phyloP scores from a whole-genome alignment of 2,329 filamentous ascomycete genomes.

The Rasamsonia emersonii region DNA sequence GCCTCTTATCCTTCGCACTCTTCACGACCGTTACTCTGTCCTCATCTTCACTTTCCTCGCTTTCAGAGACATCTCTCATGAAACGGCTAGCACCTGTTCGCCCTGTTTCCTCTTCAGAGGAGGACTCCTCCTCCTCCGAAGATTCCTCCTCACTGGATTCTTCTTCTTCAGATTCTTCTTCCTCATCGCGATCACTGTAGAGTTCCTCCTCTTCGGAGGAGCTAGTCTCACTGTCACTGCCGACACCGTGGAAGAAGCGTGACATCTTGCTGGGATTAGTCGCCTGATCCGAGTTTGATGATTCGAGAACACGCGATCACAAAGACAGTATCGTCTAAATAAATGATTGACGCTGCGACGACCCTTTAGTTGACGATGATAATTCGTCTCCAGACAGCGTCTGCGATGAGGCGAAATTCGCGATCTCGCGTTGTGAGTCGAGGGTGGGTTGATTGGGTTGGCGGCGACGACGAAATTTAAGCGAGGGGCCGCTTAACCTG shows the following conservation, averaged over 20 bases:
- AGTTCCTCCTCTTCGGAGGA: constrained; percentile 91
- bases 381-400: constrained; percentile 1
- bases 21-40: constrained; percentile 81
- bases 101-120: constrained; percentile 50
- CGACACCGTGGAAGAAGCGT: constrained; percentile 93
- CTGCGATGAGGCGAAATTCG: constrained; percentile 17
- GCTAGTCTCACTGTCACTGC: constrained; percentile 92
- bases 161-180: constrained; percentile 49
- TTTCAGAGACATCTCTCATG: constrained; percentile 69
- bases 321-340: no score
- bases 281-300: constrained; percentile 10
- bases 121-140: constrained; percentile 46
- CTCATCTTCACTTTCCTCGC: constrained; percentile 75
- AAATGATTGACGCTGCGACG: no score
- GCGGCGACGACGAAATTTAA: constrained; percentile 39
- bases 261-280: constrained; percentile 70
- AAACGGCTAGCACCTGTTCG: constrained; percentile 71
- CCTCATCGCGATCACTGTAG: constrained; percentile 69
- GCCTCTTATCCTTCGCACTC: constrained; percentile 95
- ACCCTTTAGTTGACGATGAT: no score
- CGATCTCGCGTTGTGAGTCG: constrained; percentile 16
- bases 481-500: constrained; percentile 31
- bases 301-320: no score
- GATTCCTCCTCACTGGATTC: constrained; percentile 55
- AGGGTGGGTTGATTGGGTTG: constrained; percentile 19